Percentiles rank a stretch among this genome's conserved stretches.
Conservation (phyloP, 805 yeast genomes). For the Wickerhamomyces canadensis region DNA sequence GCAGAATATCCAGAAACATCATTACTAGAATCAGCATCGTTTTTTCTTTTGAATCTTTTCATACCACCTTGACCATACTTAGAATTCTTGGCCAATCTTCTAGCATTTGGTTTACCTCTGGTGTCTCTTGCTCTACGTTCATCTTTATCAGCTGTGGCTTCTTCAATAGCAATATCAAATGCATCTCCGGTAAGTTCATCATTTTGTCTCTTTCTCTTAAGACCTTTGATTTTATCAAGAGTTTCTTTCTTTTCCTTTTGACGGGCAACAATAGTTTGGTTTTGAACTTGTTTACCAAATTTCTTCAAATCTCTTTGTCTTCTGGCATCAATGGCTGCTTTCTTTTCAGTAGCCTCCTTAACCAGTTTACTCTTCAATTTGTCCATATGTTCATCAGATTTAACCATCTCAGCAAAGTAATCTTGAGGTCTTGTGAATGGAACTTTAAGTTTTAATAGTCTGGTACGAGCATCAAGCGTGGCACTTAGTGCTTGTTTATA, state of each 20-base stretch:
- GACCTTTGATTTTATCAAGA: conserved; percentile 81
- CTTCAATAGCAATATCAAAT: conserved; percentile 90
- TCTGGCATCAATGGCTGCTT: conserved; percentile 89
- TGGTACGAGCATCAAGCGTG: conserved; percentile 63
- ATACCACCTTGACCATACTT: conserved; percentile 77
- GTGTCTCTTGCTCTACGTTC: conserved; percentile 29
- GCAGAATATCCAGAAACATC: conserved; percentile 56
- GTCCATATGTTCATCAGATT: conserved; percentile 97
- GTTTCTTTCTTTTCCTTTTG: conserved; percentile 90
- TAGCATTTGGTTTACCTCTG: conserved; percentile 53
- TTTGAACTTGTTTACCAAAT: conserved; percentile 95
- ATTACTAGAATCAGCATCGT: conserved; percentile 65
- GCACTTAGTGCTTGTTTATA: conserved; percentile 92
- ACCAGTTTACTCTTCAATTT: conserved; percentile 76
- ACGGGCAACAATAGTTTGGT: conserved; percentile 88
- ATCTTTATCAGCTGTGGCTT: conserved; percentile 49
- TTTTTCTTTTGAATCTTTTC: conserved; percentile 67
- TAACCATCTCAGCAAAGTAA: conserved; percentile 98
- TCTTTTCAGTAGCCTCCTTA: conserved; percentile 75
- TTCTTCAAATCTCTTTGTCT: conserved; percentile 93
- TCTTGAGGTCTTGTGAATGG: conserved; percentile 93
- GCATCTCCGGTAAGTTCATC: conserved; percentile 69
- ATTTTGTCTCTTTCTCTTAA: conserved; percentile 81
- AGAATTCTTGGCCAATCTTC: conserved; percentile 64
- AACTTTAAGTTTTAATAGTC: conserved; percentile 62